A percentile compares a stretch with the other conserved stretches of the same genome.
These are phyloP conservation scores for Venturia carpophila DNA, from an alignment of 2,329 filamentous ascomycete species.

Conservation along the genomic window DNA sequence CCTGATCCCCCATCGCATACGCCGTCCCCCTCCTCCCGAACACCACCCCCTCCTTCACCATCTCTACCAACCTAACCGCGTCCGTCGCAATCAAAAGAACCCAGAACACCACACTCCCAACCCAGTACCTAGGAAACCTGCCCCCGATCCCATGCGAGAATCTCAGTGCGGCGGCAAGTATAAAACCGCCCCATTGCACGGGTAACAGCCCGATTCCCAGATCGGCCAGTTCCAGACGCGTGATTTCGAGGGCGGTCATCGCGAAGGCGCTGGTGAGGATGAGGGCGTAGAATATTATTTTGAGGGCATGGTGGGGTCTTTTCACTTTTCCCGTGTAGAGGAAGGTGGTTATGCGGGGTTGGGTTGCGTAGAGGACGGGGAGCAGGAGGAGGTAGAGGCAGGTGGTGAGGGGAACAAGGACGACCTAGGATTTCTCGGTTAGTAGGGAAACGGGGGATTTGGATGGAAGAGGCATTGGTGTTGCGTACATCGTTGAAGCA, in stretches of 20 bases:
- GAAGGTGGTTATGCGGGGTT: neutral
- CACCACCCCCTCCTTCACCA: neutral
- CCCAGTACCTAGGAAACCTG: neutral
- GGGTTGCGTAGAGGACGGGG: neutral
- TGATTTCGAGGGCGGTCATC: slow-evolving; percentile 2
- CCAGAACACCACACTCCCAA: neutral
- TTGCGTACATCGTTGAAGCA: slow-evolving; percentile 8
- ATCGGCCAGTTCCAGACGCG: neutral
- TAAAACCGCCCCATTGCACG: neutral
- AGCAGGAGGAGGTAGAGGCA: neutral
- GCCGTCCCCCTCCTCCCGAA: neutral
- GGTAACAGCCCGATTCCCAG: neutral
- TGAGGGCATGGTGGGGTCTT: neutral
- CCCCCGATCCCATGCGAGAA: slow-evolving; percentile 1
- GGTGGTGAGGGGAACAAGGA: neutral
- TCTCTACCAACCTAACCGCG: slow-evolving; percentile 6
- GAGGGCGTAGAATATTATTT: neutral
- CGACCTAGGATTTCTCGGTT: neutral
- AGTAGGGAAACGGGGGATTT: neutral
- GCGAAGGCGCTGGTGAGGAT: neutral
- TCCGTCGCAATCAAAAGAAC: neutral
- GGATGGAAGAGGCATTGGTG: neutral
- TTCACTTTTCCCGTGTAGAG: neutral
- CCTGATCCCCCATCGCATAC: slow-evolving; percentile 7
- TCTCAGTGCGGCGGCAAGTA: neutral